Conservation (phyloP, 495 filamentous ascomycete genomes). For the Penicillium roqueforti region DNA sequence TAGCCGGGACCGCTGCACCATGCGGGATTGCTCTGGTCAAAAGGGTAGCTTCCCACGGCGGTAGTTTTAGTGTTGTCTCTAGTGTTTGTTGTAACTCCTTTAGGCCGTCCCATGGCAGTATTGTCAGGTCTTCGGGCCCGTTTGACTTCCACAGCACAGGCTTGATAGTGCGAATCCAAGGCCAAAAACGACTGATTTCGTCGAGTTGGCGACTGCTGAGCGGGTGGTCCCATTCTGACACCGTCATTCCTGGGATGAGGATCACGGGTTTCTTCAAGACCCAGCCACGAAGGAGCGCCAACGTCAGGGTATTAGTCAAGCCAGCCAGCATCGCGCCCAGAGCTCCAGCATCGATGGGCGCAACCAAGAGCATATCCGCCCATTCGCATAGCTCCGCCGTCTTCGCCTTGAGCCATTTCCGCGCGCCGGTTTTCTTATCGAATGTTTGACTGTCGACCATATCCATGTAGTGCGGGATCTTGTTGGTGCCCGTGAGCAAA, state of each 20-base stretch:
- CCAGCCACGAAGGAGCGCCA: conserved; percentile 76
- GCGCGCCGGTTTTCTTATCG: conserved; percentile 43
- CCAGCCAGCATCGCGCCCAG: conserved; percentile 81
- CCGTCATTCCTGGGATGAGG: conserved; percentile 77
- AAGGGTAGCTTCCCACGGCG: conserved; percentile 14
- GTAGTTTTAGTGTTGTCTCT: conserved; percentile 46
- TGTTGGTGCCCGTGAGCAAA: conserved; percentile 40
- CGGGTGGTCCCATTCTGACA: conserved; percentile 79
- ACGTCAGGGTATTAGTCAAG: conserved; percentile 65
- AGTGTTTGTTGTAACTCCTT: conserved; percentile 61
- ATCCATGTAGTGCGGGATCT: conserved; percentile 47
- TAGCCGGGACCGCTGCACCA: neutral
- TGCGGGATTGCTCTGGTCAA: neutral
- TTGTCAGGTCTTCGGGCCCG: conserved; percentile 40
- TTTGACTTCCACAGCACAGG: conserved; percentile 73
- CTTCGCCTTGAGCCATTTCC: conserved; percentile 48
- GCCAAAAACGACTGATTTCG: conserved; percentile 75
- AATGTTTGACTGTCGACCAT: conserved; percentile 45
- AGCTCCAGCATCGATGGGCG: conserved; percentile 77
- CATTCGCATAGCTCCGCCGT: conserved; percentile 74
- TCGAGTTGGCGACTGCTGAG: conserved; percentile 77
- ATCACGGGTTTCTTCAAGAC: conserved; percentile 78
- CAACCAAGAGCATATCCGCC: conserved; percentile 81
- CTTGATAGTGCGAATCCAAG: conserved; percentile 68
- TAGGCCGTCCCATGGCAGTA: conserved; percentile 63